Evolutionary conservation across 352 stramenopile genomes (phyloP).

Genomic region (Phytophthora megakarya): DNA sequence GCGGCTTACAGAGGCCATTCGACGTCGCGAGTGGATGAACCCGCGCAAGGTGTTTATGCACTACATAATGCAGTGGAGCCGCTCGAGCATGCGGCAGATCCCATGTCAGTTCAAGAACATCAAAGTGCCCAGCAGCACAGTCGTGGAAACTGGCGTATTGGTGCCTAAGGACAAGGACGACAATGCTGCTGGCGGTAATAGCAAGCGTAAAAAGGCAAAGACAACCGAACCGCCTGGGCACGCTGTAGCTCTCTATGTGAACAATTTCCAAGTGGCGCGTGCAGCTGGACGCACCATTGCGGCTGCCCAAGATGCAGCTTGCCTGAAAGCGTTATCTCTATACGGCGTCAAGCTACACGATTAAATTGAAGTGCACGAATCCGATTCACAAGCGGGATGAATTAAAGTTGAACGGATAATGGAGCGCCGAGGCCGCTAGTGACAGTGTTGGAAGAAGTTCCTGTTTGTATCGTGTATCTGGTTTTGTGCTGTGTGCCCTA

Average conservation of each 20-base stretch:
- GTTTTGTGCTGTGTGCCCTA: constrained; percentile 16
- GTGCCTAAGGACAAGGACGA: constrained; percentile 30
- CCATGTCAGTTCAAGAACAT: constrained; percentile 62
- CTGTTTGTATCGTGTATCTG: constrained; percentile 16
- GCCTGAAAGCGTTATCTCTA: constrained; percentile 60
- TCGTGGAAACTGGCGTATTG: constrained; percentile 21
- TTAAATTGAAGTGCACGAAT: constrained; percentile 19
- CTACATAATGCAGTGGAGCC: constrained; percentile 65
- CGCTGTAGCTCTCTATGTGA: constrained; percentile 71
- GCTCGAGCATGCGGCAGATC: constrained; percentile 35
- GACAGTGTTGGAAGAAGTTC: constrained; percentile 7
- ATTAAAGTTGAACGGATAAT: neutral
- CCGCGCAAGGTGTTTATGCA: constrained; percentile 70
- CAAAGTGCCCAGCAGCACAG: constrained; percentile 17
- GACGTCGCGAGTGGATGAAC: constrained; percentile 84
- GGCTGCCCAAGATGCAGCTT: constrained; percentile 75
- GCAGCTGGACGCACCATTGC: constrained; percentile 67
- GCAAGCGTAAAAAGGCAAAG: constrained; percentile 35
- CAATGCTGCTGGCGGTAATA: constrained; percentile 10
- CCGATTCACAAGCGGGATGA: too few species aligned
- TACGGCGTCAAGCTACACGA: constrained; percentile 66
- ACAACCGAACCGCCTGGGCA: constrained; percentile 39
- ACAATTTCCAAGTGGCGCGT: constrained; percentile 63
- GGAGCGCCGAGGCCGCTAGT: neutral
- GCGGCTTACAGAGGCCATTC: constrained; percentile 73